A percentile compares a stretch with the other conserved stretches of the same genome.
phyloP scores from a whole-genome alignment of 2,329 filamentous ascomycete species.

The Fusarium verticillioides region DNA sequence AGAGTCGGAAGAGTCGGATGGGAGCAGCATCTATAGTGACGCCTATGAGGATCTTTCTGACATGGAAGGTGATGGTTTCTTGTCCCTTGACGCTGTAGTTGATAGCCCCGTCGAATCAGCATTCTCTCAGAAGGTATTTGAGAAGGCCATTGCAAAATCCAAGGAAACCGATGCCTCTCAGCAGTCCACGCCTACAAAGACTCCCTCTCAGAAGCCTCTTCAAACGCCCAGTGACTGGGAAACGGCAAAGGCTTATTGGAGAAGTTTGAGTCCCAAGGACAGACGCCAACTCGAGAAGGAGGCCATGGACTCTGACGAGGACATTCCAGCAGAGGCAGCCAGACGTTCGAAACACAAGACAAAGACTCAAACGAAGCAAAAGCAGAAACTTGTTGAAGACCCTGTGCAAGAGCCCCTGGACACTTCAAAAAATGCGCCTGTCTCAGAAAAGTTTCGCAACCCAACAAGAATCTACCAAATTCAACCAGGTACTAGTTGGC shows the following conservation, averaged over 20 bases:
- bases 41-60: slow-evolving; percentile 79
- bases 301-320: slow-evolving; percentile 62
- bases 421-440: slow-evolving; percentile 4
- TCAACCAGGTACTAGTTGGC: slow-evolving; percentile 47
- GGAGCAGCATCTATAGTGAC: slow-evolving; percentile 76
- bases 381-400: slow-evolving; percentile 22
- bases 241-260: slow-evolving; percentile 76
- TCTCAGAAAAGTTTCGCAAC: slow-evolving; percentile 17
- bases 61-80: slow-evolving; percentile 72
- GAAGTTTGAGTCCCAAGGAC: slow-evolving; percentile 70
- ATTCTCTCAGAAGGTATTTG: slow-evolving; percentile 38
- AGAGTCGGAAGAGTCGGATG: slow-evolving; percentile 60
- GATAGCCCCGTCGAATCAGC: slow-evolving; percentile 60
- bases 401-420: slow-evolving; percentile 14
- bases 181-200: not conserved
- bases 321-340: slow-evolving; percentile 48
- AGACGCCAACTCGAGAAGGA: slow-evolving; percentile 71
- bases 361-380: slow-evolving; percentile 54
- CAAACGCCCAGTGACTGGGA: slow-evolving; percentile 67
- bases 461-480: slow-evolving; percentile 55
- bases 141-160: slow-evolving; percentile 40
- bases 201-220: not conserved
- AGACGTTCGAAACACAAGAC: slow-evolving; percentile 31
- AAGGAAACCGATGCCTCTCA: slow-evolving; percentile 20
- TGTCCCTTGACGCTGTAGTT: slow-evolving; percentile 78